Percentiles rank a stretch among this genome's conserved stretches.
These are phyloP conservation scores for Mollisiaceae sp. DNA, from an alignment of 2,329 filamentous ascomycete genomes.

Conservation along the genomic window DNA sequence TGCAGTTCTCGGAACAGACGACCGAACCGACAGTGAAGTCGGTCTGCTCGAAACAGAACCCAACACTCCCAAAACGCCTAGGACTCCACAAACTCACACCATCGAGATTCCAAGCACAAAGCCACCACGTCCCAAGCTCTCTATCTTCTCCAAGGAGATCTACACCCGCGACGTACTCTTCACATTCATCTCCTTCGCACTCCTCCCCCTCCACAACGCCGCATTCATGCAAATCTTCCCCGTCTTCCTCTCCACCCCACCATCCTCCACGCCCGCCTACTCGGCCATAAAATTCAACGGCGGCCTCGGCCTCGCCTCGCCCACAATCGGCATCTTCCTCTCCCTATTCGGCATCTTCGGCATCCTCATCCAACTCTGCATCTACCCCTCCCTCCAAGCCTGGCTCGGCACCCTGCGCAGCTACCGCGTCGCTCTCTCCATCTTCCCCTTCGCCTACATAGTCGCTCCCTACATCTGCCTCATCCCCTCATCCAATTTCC, in stretches of 20 bases:
- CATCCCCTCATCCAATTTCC: constrained; percentile 48
- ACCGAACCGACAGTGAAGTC: constrained; percentile 9
- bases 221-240: constrained; percentile 66
- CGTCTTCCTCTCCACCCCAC: constrained; percentile 63
- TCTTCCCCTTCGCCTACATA: constrained; percentile 74
- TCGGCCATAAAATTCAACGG: constrained; percentile 58
- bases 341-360: constrained; percentile 73
- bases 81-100: neutral
- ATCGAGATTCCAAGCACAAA: constrained; percentile 1
- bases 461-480: constrained; percentile 73
- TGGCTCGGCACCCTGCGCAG: constrained; percentile 70
- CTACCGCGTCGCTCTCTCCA: constrained; percentile 69
- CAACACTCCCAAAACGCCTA: constrained; percentile 1
- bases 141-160: constrained; percentile 42
- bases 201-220: constrained; percentile 72
- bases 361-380: constrained; percentile 70
- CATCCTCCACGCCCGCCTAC: constrained; percentile 62
- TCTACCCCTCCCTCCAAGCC: constrained; percentile 71
- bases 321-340: constrained; percentile 70
- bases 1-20: constrained; percentile 20
- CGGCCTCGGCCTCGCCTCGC: constrained; percentile 72
- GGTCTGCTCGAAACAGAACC: constrained; percentile 17
- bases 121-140: constrained; percentile 24
- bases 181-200: constrained; percentile 65
- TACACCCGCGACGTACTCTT: constrained; percentile 45